Evolutionary conservation across 495 filamentous ascomycete genomes (phyloP), one percentile per base, ranked within the genome.

Genomic region (Penicillium argentinense): DNA sequence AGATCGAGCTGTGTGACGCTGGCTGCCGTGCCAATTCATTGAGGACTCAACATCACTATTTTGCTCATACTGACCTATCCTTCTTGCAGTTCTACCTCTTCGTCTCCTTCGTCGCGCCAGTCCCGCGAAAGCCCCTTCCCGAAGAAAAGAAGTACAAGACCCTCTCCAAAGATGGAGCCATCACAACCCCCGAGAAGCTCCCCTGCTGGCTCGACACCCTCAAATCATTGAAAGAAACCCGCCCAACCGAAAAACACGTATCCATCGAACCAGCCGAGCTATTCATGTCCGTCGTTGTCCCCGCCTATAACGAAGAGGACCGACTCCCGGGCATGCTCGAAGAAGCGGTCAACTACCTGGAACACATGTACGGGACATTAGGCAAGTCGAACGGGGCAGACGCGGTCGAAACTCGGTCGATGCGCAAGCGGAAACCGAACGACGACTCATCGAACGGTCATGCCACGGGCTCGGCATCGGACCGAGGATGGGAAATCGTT

Each of bases 261-360:
- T 13, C 64, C 8, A 56, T 72, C 2, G 67, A 73, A 25, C 67
- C 79, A 4, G 68, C 84, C 0, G 78, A 83, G 17, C 56, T 89
- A 7, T 80, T 80, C 62, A 82, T 98, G 74, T 92, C 86, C 42
- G 82, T 97, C 3, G 89, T 98, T 3, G 85, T 98, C 37, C 93
- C 93, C 0, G 93, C 93, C 5, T 99, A 89, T 75, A 97, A 99
- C 64, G 93, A 99, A 54, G 82, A 89, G 53, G 77, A 88, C 45
- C 82, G 93, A 11, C 74, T 99, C 14, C 73, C 77, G 5, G 82
- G 82, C 7, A 96, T 95, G 79, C 75, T 99, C 13, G 83, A 91
- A 52, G 93, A 98, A 68, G 89, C 95, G 11, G 85, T 96, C 40
- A 83, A 84, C 41, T 95, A 89, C 66, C 75, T 97, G 5, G 83